Percentiles rank a stretch among this genome's conserved stretches.
phyloP scores from a whole-genome alignment of 768 basidiomycete species.

The Suillus spraguei region DNA sequence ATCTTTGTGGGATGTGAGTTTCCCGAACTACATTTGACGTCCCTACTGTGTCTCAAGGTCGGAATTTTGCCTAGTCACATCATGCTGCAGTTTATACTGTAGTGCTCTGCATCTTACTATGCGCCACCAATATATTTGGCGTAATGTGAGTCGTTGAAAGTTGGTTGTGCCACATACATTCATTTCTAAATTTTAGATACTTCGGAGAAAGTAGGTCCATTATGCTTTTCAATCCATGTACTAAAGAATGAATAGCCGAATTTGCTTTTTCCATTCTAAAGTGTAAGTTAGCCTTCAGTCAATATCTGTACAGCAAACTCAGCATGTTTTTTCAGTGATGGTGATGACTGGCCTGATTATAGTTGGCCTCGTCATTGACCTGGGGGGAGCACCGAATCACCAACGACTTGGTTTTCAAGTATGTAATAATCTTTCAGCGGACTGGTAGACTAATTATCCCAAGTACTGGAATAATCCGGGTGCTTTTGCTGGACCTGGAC shows the following conservation, averaged over 20 bases:
- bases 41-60: background rate
- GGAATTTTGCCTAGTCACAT: conserved; percentile 33
- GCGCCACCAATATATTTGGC: conserved; percentile 69
- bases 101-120: conserved; percentile 54
- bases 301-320: background rate
- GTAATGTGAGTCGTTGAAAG: conserved; percentile 45
- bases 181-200: conserved; percentile 37
- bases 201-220: conserved; percentile 61
- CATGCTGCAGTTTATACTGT: conserved; percentile 61
- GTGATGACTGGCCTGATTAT: conserved; percentile 64
- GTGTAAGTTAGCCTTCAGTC: conserved; percentile 33
- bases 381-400: conserved; percentile 58
- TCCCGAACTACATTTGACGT: background rate
- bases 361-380: conserved; percentile 68
- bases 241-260: conserved; percentile 45
- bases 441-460: conserved; percentile 16
- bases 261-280: conserved; percentile 70
- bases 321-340: conserved; percentile 39
- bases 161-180: background rate
- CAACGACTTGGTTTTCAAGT: conserved; percentile 71
- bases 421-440: conserved; percentile 5
- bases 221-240: background rate
- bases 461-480: conserved; percentile 53
- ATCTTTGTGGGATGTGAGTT: conserved; percentile 69
- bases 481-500: conserved; percentile 35